These are phyloP conservation scores for Salix viminalis DNA, from an alignment of 345 rosid genomes.

Conservation along the genomic window DNA sequence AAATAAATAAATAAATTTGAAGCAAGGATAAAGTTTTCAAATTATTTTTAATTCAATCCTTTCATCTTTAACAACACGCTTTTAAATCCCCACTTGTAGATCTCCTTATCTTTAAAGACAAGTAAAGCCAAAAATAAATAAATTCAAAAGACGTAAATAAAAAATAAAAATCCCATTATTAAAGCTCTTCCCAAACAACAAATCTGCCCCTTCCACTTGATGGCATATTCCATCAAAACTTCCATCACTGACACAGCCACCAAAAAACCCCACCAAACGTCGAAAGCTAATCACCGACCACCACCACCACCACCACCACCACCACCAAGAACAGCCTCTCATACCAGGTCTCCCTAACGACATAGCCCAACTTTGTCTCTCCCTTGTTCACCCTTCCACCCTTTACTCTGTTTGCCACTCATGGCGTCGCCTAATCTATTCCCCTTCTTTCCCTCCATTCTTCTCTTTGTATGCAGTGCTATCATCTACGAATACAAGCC, in stretches of 20 bases:
- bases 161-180: background rate
- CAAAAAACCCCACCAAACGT: constrained; percentile 24
- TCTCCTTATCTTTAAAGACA: background rate
- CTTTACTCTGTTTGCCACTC: constrained; percentile 47
- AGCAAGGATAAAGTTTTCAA: no score
- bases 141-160: background rate
- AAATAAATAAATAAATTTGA: no score
- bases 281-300: constrained; percentile 9
- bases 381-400: constrained; percentile 29
- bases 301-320: constrained; percentile 1
- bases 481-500: constrained; percentile 17
- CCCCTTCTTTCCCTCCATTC: constrained; percentile 45
- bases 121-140: background rate
- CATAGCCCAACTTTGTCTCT: constrained; percentile 42
- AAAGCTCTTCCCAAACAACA: background rate
- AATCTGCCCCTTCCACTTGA: background rate
- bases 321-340: constrained; percentile 16
- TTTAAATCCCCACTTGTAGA: background rate
- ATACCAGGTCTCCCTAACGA: constrained; percentile 52
- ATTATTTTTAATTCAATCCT: no score
- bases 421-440: constrained; percentile 54
- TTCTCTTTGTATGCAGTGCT: constrained; percentile 42
- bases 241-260: background rate
- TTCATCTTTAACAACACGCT: background rate
- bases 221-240: background rate